Evolutionary conservation across 306 rosid genomes (phyloP), one percentile per base, ranked within the genome.

Genomic region (Canavalia ensiformis): DNA sequence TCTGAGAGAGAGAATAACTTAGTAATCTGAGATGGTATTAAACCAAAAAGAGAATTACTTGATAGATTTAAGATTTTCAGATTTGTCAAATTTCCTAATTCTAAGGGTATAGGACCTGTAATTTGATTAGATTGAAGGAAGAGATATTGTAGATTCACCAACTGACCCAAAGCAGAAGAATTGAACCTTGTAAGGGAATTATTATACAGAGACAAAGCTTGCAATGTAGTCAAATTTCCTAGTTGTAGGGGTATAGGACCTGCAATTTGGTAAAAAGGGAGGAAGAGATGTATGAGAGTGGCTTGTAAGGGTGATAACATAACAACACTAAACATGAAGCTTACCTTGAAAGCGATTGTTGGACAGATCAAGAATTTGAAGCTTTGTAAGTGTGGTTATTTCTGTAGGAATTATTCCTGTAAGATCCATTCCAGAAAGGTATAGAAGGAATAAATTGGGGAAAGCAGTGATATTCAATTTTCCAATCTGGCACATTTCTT

Each of bases 381-480:
- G 72, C 25, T 60, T 18, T 13, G 11, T 8, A 62, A 76, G 80
- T 3, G 11, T 4, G 50, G 37, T 0, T 76, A 76, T 60, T 33
- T 76, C 47, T 31, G 0, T 1, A 0, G 62, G 79, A n/a, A 75
- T 59, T 33, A 34, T 75, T 59, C 39, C 39, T 4, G 1, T 4
- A 8, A 73, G 78, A 35, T 10, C 28, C 59, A 25, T 44, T 13
- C 68, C 44, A 12, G 0, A 0, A 0, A 75, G 18, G 29, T 45
- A 0, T 1, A 75, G 46, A 34, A 0, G 0, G 1, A 41, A 41
- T 28, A 73, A 55, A 58, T 51, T 37, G 1, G 54, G 66, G 41
- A 73, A 76, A 2, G 81, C 39, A 49, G 81, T 49, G 2, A 76
- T 0, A 30, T 76, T 50, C 11, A 75, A 1, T 1, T 75, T 46